phyloP scores from a whole-genome alignment of 768 basidiomycete genomes.

The Russula sp. region DNA sequence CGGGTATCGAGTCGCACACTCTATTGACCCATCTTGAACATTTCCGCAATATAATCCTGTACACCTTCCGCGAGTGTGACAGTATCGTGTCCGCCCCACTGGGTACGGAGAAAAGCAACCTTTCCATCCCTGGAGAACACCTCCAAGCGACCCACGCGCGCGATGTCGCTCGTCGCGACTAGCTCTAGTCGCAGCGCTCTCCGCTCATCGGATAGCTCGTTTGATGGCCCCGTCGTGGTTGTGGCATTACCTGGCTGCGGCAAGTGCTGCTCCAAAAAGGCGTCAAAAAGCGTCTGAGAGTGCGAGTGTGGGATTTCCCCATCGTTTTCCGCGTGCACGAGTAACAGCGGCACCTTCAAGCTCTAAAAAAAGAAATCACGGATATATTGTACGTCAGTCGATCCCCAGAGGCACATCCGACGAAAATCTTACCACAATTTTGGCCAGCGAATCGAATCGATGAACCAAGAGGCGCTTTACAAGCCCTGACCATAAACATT shows the following conservation, averaged over 20 bases:
- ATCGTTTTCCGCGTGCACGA: slow-evolving; percentile 73
- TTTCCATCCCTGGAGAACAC: slow-evolving; percentile 43
- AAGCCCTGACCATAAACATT: slow-evolving; percentile 33
- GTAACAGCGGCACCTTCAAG: slow-evolving; percentile 58
- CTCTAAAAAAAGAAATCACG: slow-evolving; percentile 34
- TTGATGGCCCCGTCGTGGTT: slow-evolving; percentile 26
- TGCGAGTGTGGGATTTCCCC: slow-evolving; percentile 64
- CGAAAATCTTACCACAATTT: slow-evolving; percentile 40
- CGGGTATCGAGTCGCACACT: too few relatives aligned
- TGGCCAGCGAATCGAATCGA: slow-evolving; percentile 54
- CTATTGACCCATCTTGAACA: slow-evolving; percentile 21
- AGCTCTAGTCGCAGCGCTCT: slow-evolving; percentile 37
- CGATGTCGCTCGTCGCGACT: slow-evolving; percentile 39
- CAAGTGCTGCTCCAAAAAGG: slow-evolving; percentile 55
- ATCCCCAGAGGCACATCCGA: too few relatives aligned
- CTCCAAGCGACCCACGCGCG: slow-evolving; percentile 44
- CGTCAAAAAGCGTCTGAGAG: slow-evolving; percentile 58
- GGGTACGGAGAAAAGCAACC: slow-evolving; percentile 50
- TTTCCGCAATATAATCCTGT: slow-evolving; percentile 43
- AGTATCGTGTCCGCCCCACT: slow-evolving; percentile 50
- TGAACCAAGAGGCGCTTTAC: slow-evolving; percentile 47
- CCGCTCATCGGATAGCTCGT: slow-evolving; percentile 39
- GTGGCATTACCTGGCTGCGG: slow-evolving; percentile 32
- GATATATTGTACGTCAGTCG: not conserved
- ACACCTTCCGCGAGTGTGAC: slow-evolving; percentile 58